A percentile compares a stretch with the other conserved stretches of the same genome.
Conservation (phyloP, 805 yeast species). For the Kodamaea restingae region DNA sequence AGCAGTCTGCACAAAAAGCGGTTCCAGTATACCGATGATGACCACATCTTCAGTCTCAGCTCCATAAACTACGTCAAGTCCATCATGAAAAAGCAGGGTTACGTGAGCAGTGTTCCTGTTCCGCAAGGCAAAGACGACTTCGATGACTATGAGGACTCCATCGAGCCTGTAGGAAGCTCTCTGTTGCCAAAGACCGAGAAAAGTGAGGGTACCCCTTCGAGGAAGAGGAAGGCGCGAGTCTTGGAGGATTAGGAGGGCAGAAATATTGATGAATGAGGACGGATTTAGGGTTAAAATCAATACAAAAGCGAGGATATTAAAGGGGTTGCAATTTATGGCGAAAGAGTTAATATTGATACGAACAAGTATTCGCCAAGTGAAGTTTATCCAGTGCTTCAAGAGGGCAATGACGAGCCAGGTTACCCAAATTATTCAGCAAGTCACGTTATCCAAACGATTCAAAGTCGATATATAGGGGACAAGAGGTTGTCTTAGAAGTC, state of each 20-base stretch:
- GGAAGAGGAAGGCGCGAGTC: slow-evolving; percentile 25
- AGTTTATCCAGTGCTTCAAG: too few species aligned
- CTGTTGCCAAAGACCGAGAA: slow-evolving; percentile 3
- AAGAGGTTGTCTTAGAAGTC: too few species aligned
- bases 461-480: too few species aligned
- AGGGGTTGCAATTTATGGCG: too few species aligned
- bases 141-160: slow-evolving; percentile 37
- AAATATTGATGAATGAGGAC: not conserved
- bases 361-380: too few species aligned
- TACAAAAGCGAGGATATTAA: too few species aligned
- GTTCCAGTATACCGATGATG: slow-evolving; percentile 62
- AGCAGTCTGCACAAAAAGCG: slow-evolving; percentile 41
- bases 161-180: slow-evolving; percentile 20
- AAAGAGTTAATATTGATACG: too few species aligned
- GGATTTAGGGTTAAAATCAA: not conserved
- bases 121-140: slow-evolving; percentile 25
- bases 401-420: too few species aligned
- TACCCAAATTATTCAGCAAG: too few species aligned
- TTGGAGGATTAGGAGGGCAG: slow-evolving; percentile 19
- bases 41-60: slow-evolving; percentile 75
- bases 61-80: slow-evolving; percentile 62
- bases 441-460: too few species aligned
- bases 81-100: slow-evolving; percentile 48
- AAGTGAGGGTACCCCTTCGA: slow-evolving; percentile 17
- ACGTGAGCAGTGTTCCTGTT: slow-evolving; percentile 14